Evolutionary conservation across 495 filamentous ascomycete genomes (phyloP).

Genomic region (Neurospora pannonica): DNA sequence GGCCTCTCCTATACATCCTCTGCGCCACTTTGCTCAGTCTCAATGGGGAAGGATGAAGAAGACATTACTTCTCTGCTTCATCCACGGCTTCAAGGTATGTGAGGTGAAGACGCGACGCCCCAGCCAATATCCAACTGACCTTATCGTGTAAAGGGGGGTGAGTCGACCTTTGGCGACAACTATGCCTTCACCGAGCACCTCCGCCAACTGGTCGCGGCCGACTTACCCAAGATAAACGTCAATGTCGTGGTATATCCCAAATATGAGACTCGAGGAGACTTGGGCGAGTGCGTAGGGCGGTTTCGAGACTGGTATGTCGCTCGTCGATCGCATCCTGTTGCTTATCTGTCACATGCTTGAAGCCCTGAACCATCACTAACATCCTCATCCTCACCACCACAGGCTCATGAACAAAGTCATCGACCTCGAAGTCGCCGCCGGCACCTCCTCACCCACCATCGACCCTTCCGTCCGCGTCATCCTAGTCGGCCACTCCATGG

Average conservation of each 20-base stretch:
- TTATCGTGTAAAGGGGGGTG: conserved; percentile 54
- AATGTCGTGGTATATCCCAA: conserved; percentile 70
- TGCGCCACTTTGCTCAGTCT: conserved; percentile 1
- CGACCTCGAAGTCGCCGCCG: conserved; percentile 77
- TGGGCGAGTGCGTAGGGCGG: conserved; percentile 65
- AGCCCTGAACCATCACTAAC: not conserved
- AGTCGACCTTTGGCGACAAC: conserved; percentile 68
- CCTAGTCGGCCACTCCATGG: conserved; percentile 90
- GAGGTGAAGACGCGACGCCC: not conserved
- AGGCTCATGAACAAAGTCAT: conserved; percentile 90
- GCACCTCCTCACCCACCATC: conserved; percentile 77
- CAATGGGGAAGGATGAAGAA: conserved; percentile 61
- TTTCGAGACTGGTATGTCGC: conserved; percentile 76
- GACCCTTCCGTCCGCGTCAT: conserved; percentile 81
- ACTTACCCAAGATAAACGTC: conserved; percentile 66
- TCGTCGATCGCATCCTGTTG: not conserved
- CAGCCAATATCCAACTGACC: not conserved
- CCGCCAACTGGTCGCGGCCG: conserved; percentile 54
- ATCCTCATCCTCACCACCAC: not conserved
- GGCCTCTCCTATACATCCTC: not conserved
- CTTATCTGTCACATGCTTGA: not conserved
- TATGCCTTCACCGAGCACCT: conserved; percentile 65
- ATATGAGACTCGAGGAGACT: conserved; percentile 84
- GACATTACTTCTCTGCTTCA: conserved; percentile 82
- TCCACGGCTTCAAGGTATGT: conserved; percentile 92